Base-by-base conservation (phyloP, 495 filamentous ascomycete genomes). In the Beverwykella pulmonaria region DNA sequence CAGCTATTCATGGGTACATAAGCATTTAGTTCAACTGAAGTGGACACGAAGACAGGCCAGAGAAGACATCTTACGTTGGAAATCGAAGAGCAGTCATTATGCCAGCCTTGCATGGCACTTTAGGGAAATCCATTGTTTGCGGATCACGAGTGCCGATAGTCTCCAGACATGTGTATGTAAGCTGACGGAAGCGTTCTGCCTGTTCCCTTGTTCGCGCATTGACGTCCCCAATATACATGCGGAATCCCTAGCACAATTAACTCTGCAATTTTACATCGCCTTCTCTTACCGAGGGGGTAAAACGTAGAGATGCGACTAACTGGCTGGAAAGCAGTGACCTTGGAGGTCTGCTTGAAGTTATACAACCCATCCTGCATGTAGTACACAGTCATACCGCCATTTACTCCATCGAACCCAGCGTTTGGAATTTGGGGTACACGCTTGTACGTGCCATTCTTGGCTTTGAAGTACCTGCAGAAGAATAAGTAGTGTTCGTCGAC, bases 361-460 rank as follows among this genome's bases (percentile, higher is more conserved):
- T 61, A 50, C 29, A 39, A 22, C 4, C 34, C 29, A n/a, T 41
- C 36, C 30, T 57, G 61, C 50, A 63, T 70, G 50, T 70, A 70
- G 53, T 70, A 70, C 12, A 70, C 67, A 0, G 67, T 70, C 61
- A 65, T 59, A 10, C 67, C 67, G 9, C 67, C 67, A 8, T 59
- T 61, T 20, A 46, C 61, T 1, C 34, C 59, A 17, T 65, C 50
- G 44, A 70, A 65, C 12, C 34, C 41, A 1, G 27, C 14, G 36
- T 70, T 70, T 3, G 15, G 36, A 6, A 63, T 47, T 32, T 63
- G 59, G 0, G 67, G 61, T 1, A 69, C 66, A 8, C 66, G 59
- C 34, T 64, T 64, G 61, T 57, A 69, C 0, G 60, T 69, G 1
- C 67, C 67, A 44, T 70, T 70, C 20, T 52, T 53, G 32, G 61